phyloP scores from a whole-genome alignment of 371 early-diverging fungal genomes.

The Parasitella parasitica region DNA sequence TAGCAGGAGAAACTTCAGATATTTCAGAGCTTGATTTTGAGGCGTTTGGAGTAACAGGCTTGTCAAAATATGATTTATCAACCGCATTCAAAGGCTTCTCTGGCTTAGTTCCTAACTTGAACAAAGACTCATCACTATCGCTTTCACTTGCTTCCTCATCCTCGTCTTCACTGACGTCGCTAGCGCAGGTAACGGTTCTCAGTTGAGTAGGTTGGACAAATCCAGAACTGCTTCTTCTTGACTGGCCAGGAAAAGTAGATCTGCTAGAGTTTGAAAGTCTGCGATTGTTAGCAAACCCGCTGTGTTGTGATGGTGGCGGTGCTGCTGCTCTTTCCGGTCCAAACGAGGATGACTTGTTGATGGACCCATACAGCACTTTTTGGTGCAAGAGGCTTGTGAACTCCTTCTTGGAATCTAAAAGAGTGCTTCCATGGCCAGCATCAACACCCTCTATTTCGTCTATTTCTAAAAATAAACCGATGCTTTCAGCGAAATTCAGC shows the following conservation, averaged over 20 bases:
- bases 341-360: neutral
- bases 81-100: neutral
- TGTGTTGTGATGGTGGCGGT: neutral
- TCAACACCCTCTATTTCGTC: conserved; percentile 27
- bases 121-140: conserved; percentile 18
- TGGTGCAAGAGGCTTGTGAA: conserved; percentile 25
- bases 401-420: conserved; percentile 28
- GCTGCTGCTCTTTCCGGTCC: neutral
- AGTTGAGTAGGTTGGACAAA: conserved; percentile 10
- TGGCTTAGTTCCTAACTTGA: neutral
- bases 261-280: neutral
- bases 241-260: neutral
- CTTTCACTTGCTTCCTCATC: conserved; percentile 28
- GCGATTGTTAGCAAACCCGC: neutral
- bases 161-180: conserved; percentile 38
- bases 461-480: conserved; percentile 37
- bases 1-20: conserved; percentile 19
- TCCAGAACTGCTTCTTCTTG: conserved; percentile 1
- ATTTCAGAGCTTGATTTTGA: conserved; percentile 21
- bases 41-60: conserved; percentile 12
- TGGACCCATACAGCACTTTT: conserved; percentile 11
- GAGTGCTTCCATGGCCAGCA: conserved; percentile 11
- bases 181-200: conserved; percentile 36
- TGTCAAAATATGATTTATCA: neutral
- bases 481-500: conserved; percentile 36